Base-by-base conservation (phyloP, 2,329 filamentous ascomycete genomes). In the Aspergillus sp. region DNA sequence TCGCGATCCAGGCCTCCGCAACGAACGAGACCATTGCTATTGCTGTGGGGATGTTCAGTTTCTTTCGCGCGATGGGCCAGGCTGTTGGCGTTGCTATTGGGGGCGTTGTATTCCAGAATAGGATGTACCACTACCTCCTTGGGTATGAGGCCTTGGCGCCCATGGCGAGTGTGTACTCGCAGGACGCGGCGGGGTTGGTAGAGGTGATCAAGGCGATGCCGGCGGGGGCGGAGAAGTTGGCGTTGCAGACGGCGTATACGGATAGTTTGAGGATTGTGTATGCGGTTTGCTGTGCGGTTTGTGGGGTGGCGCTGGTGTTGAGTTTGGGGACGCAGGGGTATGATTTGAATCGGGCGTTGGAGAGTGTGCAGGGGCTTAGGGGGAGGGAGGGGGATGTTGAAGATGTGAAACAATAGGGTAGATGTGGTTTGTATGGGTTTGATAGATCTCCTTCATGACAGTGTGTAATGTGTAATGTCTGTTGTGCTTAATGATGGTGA, bases 1-100 rank as follows among this genome's bases (percentile, higher is more conserved):
- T 71, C 9, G 63, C 72, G 1, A 61, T 74, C 11, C 69, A 69
- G 51, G 72, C 71, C 9, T 54, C 56, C 11, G 50, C 51, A 14
- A 50, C 50, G 3, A 46, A 41, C 3, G 45, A 50, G 5, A 50
- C 45, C 14, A 39, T 58, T 7, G 50, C 56, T 9, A 53, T 51
- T 6, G 44, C 56, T 0, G 51, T 53, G 15, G 56, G 37, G 0
- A 58, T 54, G 56, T 54, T 50, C 50, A 50, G 45, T 12, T 58
- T 58, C 46, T 54, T 58, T 39, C 56, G 56, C 39, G 50, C 56
- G 6, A 45, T 58, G 39, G 56, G 56, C 3, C 51, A 58, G 14
- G 50, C 51, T 14, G 21, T 54, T 4, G 56, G 51, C 14, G 56
- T 58, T 7, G 51, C 56, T 2, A 58, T 58, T 40, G 56, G 50